These are phyloP conservation scores for Chrysanthemum makinoi DNA, from an alignment of 129 eudicot genomes.

Conservation along the genomic window DNA sequence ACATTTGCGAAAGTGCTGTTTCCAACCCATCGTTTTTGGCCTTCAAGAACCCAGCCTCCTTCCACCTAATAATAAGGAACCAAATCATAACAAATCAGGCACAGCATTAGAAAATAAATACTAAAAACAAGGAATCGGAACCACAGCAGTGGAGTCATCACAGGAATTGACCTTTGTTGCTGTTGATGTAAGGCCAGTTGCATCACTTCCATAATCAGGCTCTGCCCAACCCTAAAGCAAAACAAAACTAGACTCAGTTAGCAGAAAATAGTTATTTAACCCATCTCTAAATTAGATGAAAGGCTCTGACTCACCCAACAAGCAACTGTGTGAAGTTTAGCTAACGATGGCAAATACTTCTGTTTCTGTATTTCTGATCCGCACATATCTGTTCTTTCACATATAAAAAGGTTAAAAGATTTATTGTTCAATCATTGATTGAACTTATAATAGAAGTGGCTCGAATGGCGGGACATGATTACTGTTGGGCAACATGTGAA, in stretches of 20 bases:
- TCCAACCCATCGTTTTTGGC: conserved; percentile 98
- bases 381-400: conserved; percentile 54
- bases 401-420: conserved; percentile 20
- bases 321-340: conserved; percentile 61
- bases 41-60: conserved; percentile 98
- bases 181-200: conserved; percentile 79
- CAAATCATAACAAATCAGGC: conserved; percentile 7
- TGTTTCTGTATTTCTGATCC: conserved; percentile 89
- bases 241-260: not conserved
- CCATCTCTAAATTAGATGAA: conserved; percentile 13
- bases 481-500: too few species aligned
- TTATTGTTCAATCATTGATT: not conserved
- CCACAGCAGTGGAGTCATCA: too few species aligned
- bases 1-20: conserved; percentile 98
- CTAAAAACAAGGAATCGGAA: not conserved
- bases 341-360: conserved; percentile 85
- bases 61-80: conserved; percentile 53
- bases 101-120: too few species aligned
- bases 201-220: conserved; percentile 99
- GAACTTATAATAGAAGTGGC: too few species aligned
- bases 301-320: conserved; percentile 74
- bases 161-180: conserved; percentile 66
- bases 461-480: too few species aligned
- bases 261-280: not conserved
- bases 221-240: conserved; percentile 70